phyloP scores from a whole-genome alignment of 441 rosid genomes.

The Gossypium schwendimanii region DNA sequence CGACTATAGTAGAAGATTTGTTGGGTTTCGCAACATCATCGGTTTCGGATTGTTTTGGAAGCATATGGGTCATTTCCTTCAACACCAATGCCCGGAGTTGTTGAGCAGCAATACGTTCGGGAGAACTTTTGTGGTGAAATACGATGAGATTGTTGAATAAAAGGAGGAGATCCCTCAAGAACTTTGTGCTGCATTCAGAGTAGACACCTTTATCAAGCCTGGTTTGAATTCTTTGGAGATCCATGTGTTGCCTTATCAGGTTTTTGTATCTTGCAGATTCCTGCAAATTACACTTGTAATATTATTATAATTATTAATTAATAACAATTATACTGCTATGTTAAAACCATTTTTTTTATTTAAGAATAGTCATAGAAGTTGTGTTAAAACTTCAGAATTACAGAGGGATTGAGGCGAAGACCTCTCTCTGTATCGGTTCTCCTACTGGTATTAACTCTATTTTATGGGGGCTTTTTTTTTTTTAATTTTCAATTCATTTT shows the following conservation, averaged over 20 bases:
- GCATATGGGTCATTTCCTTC: slow-evolving; percentile 32
- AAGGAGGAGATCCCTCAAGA: slow-evolving; percentile 41
- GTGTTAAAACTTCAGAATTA: too few relatives aligned
- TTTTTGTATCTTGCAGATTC: slow-evolving; percentile 37
- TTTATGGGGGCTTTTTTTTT: too few relatives aligned
- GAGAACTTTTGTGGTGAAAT: slow-evolving; percentile 31
- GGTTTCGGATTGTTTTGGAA: slow-evolving; percentile 19
- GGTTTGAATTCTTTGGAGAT: slow-evolving; percentile 30
- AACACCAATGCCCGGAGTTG: slow-evolving; percentile 32
- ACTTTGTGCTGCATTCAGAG: slow-evolving; percentile 22
- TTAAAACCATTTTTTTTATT: too few relatives aligned
- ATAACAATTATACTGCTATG: too few relatives aligned
- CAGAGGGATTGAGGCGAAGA: too few relatives aligned
- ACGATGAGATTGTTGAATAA: slow-evolving; percentile 35
- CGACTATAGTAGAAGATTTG: slow-evolving; percentile 26
- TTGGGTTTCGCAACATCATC: slow-evolving; percentile 21
- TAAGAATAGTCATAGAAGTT: too few relatives aligned
- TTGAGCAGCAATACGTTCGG: slow-evolving; percentile 32
- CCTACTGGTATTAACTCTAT: too few relatives aligned
- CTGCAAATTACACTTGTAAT: slow-evolving; percentile 18
- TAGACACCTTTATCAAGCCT: slow-evolving; percentile 39
- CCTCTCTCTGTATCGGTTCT: too few relatives aligned
- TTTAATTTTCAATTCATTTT: too few relatives aligned
- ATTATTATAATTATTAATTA: not conserved
- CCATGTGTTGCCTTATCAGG: slow-evolving; percentile 40